Evolutionary conservation across 2,329 filamentous ascomycete species (phyloP), one percentile per base, ranked within the genome.

Genomic region (Penicillium paneum): DNA sequence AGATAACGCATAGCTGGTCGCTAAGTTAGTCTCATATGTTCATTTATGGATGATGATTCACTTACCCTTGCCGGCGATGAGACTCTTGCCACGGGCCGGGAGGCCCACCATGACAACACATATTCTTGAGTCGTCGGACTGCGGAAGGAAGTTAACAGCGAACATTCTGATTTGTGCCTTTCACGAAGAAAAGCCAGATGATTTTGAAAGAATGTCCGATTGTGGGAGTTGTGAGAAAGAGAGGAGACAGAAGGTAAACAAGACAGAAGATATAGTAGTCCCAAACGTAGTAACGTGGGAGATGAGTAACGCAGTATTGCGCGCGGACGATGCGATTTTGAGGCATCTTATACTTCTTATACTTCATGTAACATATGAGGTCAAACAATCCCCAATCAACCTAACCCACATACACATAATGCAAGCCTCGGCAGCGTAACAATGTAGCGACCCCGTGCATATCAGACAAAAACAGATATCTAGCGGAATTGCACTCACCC

Each of bases 21-120:
- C 6, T n/a, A 36, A 39, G 43, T 67, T 42, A 63, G 50, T 53
- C 19, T 34, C 44, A 57, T 39, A 35, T 28, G 19, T 48, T 35
- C 42, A 28, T 39, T 13, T 28, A 1, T 19, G 29, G 28, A 43
- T 44, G 36, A 11, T 28, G 28, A 15, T 21, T n/a, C 53, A 72
- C 79, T 68, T 79, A 94, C 92, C 91, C 84, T 97, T 97, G 70
- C 96, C 91, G 64, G 94, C 93, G 72, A 99, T 97, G 74, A 96
- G 85, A 78, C 91, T 96, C 83, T 99, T 99, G 69, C 94, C 94
- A 65, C 94, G 83, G 58, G 94, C 94, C 52, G 94, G 94, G 71
- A 99, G 81, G 63, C 94, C 94, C 57, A 99, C 94, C 94, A 99
- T 97, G 67, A 99, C 91, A 61, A 99, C 92, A 75, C 93, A 97